phyloP scores from a whole-genome alignment of 768 basidiomycete species.

The Auriscalpium orientale region DNA sequence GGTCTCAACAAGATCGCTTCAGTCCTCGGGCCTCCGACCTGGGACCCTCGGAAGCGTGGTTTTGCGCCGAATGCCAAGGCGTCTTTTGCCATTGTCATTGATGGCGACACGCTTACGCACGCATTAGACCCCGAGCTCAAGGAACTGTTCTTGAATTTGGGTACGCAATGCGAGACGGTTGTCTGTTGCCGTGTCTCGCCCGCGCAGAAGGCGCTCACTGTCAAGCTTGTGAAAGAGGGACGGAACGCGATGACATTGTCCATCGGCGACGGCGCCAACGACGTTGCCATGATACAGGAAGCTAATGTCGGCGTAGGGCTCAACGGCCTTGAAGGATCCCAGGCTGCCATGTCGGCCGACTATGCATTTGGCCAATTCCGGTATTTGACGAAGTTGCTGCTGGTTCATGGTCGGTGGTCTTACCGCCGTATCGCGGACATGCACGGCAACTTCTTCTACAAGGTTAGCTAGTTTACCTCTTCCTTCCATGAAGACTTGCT shows the following conservation, averaged over 20 bases:
- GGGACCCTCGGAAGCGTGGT: conserved; percentile 53
- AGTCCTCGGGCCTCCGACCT: conserved; percentile 65
- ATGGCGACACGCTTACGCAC: conserved; percentile 84
- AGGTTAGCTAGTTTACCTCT: conserved; percentile 40
- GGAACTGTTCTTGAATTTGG: conserved; percentile 80
- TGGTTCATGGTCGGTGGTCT: conserved; percentile 96
- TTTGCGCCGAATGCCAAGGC: conserved; percentile 59
- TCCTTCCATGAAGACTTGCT: conserved; percentile 4
- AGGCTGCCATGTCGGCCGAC: conserved; percentile 98
- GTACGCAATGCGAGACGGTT: conserved; percentile 95
- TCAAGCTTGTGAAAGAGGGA: conserved; percentile 93
- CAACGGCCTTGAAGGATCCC: conserved; percentile 90
- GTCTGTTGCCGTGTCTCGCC: conserved; percentile 98
- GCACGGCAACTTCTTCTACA: conserved; percentile 98
- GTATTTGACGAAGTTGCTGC: conserved; percentile 81
- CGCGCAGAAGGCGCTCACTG: conserved; percentile 95
- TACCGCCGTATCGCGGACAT: conserved; percentile 95
- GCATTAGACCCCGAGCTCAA: conserved; percentile 76
- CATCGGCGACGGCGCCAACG: conserved; percentile 96
- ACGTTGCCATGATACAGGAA: conserved; percentile 99
- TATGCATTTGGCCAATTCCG: conserved; percentile 98
- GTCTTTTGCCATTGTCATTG: conserved; percentile 91
- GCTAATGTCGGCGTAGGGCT: conserved; percentile 97
- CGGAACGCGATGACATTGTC: conserved; percentile 93
- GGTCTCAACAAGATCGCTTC: conserved; percentile 93